These are phyloP conservation scores for Moricandia moricandioides DNA, from an alignment of 345 rosid species.

Conservation along the genomic window DNA sequence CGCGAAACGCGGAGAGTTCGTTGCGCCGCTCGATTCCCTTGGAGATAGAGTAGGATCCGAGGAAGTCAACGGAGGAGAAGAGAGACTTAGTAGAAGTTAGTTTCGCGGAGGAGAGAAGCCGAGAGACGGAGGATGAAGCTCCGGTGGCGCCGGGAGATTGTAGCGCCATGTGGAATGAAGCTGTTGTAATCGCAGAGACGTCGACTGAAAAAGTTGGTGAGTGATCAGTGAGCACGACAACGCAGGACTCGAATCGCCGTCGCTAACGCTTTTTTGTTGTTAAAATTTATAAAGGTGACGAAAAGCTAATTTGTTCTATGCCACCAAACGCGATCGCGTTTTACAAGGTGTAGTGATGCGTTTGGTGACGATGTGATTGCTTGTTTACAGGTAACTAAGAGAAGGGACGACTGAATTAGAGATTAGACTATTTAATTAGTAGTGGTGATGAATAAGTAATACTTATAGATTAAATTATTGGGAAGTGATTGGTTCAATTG, in stretches of 20 bases:
- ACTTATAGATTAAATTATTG: not conserved
- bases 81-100: conserved; percentile 39
- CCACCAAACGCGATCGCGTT: conserved; percentile 16
- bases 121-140: conserved; percentile 48
- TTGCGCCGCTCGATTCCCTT: conserved; percentile 44
- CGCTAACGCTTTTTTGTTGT: not conserved
- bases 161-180: conserved; percentile 37
- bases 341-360: conserved; percentile 20
- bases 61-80: conserved; percentile 64
- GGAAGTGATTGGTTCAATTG: not conserved
- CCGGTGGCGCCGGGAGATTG: conserved; percentile 35
- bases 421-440: not conserved
- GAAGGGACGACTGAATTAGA: not conserved
- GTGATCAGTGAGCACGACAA: conserved; percentile 18
- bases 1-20: conserved; percentile 38
- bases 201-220: not conserved
- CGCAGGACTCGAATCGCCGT: conserved; percentile 25
- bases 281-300: conserved; percentile 3
- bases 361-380: conserved; percentile 23
- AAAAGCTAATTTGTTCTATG: not conserved
- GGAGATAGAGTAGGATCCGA: conserved; percentile 53
- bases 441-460: not conserved
- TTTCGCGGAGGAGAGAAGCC: conserved; percentile 39
- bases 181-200: conserved; percentile 4
- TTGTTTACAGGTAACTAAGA: not conserved